Evolutionary conservation across 768 basidiomycete genomes (phyloP).

Genomic region (Kockovaella imperatae): DNA sequence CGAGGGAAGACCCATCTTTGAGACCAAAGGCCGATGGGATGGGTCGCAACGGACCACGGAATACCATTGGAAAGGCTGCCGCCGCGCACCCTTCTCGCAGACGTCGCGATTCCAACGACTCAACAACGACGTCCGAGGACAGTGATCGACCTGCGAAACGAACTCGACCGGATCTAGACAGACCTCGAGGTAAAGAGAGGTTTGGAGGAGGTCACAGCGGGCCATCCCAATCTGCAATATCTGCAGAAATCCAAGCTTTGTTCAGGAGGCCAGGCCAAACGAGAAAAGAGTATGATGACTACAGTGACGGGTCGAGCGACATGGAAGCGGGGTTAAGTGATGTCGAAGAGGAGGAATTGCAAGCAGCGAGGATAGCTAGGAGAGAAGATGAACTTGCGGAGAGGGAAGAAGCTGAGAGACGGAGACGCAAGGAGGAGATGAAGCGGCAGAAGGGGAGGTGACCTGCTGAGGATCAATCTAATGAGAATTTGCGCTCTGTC

Average conservation of each 20-base stretch:
- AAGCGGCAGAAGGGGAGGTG: conserved; percentile 7
- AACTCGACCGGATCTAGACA: too few species aligned
- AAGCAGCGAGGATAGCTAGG: conserved; percentile 28
- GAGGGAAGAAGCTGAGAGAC: conserved; percentile 24
- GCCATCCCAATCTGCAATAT: conserved; percentile 12
- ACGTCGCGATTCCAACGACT: too few species aligned
- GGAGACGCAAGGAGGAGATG: conserved; percentile 23
- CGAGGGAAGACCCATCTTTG: too few species aligned
- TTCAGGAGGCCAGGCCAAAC: conserved; percentile 25
- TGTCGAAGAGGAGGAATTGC: conserved; percentile 32
- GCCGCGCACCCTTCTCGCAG: too few species aligned
- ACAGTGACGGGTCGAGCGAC: conserved; percentile 21
- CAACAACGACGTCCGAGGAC: neutral
- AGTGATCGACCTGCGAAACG: too few species aligned
- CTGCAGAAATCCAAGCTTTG: conserved; percentile 25
- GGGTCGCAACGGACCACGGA: too few species aligned
- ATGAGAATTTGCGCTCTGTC: too few species aligned
- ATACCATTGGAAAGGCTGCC: too few species aligned
- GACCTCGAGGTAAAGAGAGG: neutral
- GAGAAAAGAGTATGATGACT: conserved; percentile 15
- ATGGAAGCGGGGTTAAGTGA: conserved; percentile 38
- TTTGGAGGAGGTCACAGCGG: conserved; percentile 1
- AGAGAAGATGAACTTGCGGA: conserved; percentile 32
- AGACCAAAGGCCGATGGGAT: too few species aligned
- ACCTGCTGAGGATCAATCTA: too few species aligned